These are phyloP conservation scores for Thuidium tamariscinum DNA, from an alignment of 225 moss, liverwort and hornwort genomes.

Conservation along the genomic window DNA sequence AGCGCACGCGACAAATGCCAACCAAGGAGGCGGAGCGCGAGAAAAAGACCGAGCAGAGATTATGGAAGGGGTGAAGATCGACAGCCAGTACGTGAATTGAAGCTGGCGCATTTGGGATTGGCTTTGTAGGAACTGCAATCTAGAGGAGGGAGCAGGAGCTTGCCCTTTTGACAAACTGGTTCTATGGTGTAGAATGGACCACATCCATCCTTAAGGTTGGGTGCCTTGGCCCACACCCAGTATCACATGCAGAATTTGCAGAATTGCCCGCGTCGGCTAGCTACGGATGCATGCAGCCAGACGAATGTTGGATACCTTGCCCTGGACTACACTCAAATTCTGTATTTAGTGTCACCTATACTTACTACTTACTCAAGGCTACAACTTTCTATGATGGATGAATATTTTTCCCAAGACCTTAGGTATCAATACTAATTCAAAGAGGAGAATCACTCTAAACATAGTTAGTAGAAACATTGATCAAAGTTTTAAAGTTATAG, in stretches of 20 bases:
- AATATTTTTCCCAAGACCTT: no score
- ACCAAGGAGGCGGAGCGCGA: no score
- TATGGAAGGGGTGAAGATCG: background rate
- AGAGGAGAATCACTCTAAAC: no score
- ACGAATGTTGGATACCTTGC: background rate
- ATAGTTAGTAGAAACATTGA: no score
- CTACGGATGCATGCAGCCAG: background rate
- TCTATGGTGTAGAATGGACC: slow-evolving; percentile 13
- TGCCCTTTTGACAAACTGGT: background rate
- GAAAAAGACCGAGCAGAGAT: background rate
- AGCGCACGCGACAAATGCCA: background rate
- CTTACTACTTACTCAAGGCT: no score
- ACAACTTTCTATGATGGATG: no score
- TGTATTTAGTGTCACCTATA: background rate
- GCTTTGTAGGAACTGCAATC: background rate
- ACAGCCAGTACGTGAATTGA: background rate
- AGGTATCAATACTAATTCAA: no score
- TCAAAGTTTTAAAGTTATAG: no score
- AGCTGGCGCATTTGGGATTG: background rate
- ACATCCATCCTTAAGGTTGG: background rate
- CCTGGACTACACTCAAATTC: no score
- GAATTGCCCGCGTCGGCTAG: background rate
- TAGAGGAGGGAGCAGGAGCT: background rate
- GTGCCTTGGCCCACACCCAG: background rate
- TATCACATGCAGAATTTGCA: background rate